Conservation (phyloP, 345 rosid species). For the Cardamine chenopodiifolia region DNA sequence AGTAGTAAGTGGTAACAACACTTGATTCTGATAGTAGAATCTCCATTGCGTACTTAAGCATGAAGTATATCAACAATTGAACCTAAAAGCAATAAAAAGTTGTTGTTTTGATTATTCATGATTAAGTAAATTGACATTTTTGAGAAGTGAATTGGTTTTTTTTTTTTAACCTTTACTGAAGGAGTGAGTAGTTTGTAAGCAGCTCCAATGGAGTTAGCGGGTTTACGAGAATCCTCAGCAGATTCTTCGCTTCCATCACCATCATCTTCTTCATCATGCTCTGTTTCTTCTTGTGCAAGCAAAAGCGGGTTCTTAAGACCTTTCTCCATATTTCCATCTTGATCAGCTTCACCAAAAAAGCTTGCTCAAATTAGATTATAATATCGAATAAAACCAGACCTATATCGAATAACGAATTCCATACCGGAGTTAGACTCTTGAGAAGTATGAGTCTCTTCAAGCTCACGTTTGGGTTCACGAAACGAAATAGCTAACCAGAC, state of each 20-base stretch:
- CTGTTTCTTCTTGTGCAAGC: constrained; percentile 50
- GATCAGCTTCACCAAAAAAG: constrained; percentile 50
- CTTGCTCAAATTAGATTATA: constrained; percentile 10
- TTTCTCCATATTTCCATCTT: constrained; percentile 55
- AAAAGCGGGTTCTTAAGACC: constrained; percentile 75
- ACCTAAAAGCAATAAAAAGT: constrained; percentile 50
- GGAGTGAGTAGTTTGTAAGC: constrained; percentile 94
- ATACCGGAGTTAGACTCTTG: constrained; percentile 54
- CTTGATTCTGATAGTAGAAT: constrained; percentile 92
- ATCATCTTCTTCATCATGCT: constrained; percentile 61
- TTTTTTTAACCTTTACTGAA: constrained; percentile 96
- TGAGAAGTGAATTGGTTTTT: not conserved
- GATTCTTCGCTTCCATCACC: constrained; percentile 71
- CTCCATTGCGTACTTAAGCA: constrained; percentile 96
- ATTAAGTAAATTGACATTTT: not conserved
- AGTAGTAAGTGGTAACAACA: constrained; percentile 81
- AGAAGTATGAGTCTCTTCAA: constrained; percentile 48
- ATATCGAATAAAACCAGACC: not conserved
- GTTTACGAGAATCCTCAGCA: constrained; percentile 55
- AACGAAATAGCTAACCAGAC: constrained; percentile 78
- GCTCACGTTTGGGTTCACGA: constrained; percentile 66
- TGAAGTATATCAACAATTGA: constrained; percentile 91
- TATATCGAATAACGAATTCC: not conserved
- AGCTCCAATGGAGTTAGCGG: constrained; percentile 67
- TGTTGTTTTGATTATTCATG: not conserved